A percentile compares a stretch with the other conserved stretches of the same genome.
These are phyloP conservation scores for Discostella stelligera DNA, from an alignment of 352 stramenopile species.

Conservation along the genomic window DNA sequence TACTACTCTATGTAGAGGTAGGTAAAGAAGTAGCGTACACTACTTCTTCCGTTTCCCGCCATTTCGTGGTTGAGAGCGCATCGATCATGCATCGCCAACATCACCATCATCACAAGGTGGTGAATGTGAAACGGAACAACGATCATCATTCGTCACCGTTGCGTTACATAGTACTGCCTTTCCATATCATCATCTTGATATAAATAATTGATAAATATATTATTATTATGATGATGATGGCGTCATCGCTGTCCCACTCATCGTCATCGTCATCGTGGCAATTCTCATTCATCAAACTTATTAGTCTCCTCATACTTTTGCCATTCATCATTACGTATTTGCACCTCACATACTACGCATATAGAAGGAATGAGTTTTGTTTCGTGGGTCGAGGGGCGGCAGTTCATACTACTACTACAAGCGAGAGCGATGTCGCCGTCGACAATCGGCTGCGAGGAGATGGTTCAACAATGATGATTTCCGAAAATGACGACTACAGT, in stretches of 20 bases:
- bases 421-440: not conserved
- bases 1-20: no score
- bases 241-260: not conserved
- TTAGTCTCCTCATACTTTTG: slow-evolving; percentile 27
- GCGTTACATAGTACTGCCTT: no score
- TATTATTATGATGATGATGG: not conserved
- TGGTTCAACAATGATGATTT: slow-evolving; percentile 1
- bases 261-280: slow-evolving; percentile 10
- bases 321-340: slow-evolving; percentile 40
- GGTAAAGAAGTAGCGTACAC: no score
- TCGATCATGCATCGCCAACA: no score
- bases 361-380: slow-evolving; percentile 40
- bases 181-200: no score
- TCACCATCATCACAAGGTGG: no score
- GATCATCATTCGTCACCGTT: no score
- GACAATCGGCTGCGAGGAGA: slow-evolving; percentile 6
- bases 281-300: slow-evolving; percentile 26
- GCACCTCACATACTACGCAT: slow-evolving; percentile 40
- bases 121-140: no score
- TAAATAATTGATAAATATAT: no score
- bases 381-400: slow-evolving; percentile 24
- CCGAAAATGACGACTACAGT: slow-evolving; percentile 3
- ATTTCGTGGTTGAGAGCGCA: no score
- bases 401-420: not conserved
- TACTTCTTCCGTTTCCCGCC: no score